phyloP scores from a whole-genome alignment of 1,284 basidiomycete species.

The Puccinia horiana region DNA sequence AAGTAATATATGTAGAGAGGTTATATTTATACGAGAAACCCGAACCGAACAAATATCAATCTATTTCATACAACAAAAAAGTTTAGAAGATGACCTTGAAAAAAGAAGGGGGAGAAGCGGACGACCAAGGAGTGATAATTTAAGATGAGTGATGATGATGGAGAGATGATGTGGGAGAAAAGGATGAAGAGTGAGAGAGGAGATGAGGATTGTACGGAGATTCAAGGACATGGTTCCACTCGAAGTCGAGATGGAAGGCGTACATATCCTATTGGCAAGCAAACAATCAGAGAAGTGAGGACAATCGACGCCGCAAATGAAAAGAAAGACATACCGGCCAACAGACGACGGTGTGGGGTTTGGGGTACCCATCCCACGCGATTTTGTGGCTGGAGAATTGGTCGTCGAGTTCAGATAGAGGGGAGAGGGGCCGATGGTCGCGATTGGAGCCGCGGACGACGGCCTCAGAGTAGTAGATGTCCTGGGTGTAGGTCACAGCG shows the following conservation, averaged over 20 bases:
- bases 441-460: slow-evolving; percentile 23
- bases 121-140: too few species aligned
- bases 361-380: background rate
- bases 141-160: background rate
- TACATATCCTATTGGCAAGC: background rate
- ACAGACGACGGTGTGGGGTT: slow-evolving; percentile 23
- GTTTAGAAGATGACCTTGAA: too few species aligned
- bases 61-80: too few species aligned
- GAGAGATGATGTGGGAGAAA: background rate
- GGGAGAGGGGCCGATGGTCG: background rate
- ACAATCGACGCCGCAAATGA: too few species aligned
- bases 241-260: slow-evolving; percentile 24
- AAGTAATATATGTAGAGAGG: too few species aligned
- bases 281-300: background rate
- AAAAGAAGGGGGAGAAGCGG: background rate
- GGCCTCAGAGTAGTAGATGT: slow-evolving; percentile 10
- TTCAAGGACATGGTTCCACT: slow-evolving; percentile 31
- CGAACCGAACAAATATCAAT: too few species aligned
- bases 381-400: background rate
- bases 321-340: slow-evolving; percentile 12
- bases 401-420: background rate
- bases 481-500: slow-evolving; percentile 16
- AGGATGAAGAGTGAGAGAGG: background rate
- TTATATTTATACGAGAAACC: too few species aligned
- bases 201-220: slow-evolving; percentile 23